Evolutionary conservation across 352 stramenopile species (phyloP).

Genomic region (Phytophthora citrophthora): DNA sequence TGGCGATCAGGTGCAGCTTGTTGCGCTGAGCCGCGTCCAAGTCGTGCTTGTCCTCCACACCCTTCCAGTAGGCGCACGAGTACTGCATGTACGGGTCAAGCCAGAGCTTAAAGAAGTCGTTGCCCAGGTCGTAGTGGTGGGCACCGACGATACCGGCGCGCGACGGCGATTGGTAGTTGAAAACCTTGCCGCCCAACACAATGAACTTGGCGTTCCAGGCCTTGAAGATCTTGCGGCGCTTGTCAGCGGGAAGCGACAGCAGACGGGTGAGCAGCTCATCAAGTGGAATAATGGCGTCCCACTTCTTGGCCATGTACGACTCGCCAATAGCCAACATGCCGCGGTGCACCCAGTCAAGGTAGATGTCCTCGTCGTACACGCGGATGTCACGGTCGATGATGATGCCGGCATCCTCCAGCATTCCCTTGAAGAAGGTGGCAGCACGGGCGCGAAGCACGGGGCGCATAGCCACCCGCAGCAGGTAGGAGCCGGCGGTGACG

Average conservation of each 20-base stretch:
- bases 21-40: constrained; percentile 85
- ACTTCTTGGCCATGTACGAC: constrained; percentile 91
- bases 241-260: constrained; percentile 67
- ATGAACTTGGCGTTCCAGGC: constrained; percentile 88
- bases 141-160: constrained; percentile 82
- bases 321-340: constrained; percentile 88
- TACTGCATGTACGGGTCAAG: constrained; percentile 90
- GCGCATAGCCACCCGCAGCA: constrained; percentile 71
- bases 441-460: constrained; percentile 71
- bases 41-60: constrained; percentile 67
- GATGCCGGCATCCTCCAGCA: constrained; percentile 85
- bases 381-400: constrained; percentile 81
- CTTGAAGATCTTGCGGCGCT: constrained; percentile 88
- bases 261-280: constrained; percentile 80
- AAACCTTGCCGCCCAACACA: constrained; percentile 73
- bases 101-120: constrained; percentile 92
- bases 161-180: constrained; percentile 90
- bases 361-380: constrained; percentile 85
- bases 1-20: constrained; percentile 89
- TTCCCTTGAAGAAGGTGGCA: constrained; percentile 81
- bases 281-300: constrained; percentile 82
- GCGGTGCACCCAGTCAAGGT: constrained; percentile 85
- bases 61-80: constrained; percentile 89
- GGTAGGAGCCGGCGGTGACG: constrained; percentile 69
- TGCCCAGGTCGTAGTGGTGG: constrained; percentile 89